Conservation (phyloP, 805 yeast genomes). For the Scheffersomyces coipomensis region DNA sequence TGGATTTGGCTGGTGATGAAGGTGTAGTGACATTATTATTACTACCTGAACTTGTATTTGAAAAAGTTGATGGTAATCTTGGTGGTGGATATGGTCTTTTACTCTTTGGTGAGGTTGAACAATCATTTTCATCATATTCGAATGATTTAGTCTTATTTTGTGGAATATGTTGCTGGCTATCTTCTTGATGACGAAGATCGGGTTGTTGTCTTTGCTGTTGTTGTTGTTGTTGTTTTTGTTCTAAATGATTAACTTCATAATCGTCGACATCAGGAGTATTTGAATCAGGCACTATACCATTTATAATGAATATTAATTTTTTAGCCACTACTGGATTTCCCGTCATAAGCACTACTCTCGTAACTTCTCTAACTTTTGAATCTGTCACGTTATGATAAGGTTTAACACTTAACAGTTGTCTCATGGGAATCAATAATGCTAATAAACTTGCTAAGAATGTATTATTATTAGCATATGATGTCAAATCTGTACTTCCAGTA, state of each 20-base stretch:
- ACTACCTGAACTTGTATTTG: background rate
- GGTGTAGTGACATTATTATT: background rate
- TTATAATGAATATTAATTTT: conserved; percentile 51
- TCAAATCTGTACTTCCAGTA: conserved; percentile 1
- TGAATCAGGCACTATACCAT: conserved; percentile 43
- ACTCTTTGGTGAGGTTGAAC: background rate
- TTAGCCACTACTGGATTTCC: conserved; percentile 62
- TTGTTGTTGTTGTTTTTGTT: background rate
- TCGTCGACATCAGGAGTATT: background rate
- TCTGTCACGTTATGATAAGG: conserved; percentile 27
- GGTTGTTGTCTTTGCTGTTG: background rate
- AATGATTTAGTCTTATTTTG: background rate
- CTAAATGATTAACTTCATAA: background rate
- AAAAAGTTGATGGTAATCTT: background rate
- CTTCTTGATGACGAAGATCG: background rate
- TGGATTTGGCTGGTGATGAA: background rate
- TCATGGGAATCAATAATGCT: conserved; percentile 42
- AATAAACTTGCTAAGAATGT: conserved; percentile 49
- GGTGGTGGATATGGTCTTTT: background rate
- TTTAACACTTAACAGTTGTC: conserved; percentile 30
- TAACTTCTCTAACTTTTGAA: conserved; percentile 24
- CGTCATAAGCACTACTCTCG: conserved; percentile 55
- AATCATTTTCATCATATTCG: background rate
- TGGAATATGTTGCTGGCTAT: background rate
- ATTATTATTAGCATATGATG: background rate